A percentile compares a stretch with the other conserved stretches of the same genome.
Evolutionary conservation across 495 filamentous ascomycete species (phyloP).

Genomic region (Talaromyces wortmannii): DNA sequence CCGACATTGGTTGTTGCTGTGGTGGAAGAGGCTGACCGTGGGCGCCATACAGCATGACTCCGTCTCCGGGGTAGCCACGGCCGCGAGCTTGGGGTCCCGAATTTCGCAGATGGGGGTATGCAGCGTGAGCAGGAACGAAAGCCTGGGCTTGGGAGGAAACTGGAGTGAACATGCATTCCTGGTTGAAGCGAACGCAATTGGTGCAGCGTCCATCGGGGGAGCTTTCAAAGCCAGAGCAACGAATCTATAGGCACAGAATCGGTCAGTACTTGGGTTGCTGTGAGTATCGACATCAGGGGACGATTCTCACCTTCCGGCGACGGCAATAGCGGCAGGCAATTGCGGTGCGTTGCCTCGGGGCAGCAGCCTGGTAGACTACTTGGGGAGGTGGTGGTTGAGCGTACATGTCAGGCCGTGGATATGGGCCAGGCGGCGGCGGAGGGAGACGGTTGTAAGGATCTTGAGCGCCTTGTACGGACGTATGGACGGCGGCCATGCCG

Average conservation of each 20-base stretch:
- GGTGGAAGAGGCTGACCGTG: conserved; percentile 67
- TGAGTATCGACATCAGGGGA: neutral
- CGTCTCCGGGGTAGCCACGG: conserved; percentile 24
- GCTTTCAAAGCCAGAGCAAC: conserved; percentile 75
- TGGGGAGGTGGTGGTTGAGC: conserved; percentile 35
- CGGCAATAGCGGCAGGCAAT: conserved; percentile 83
- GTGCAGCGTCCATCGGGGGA: conserved; percentile 72
- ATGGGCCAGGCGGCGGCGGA: conserved; percentile 30
- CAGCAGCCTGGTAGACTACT: conserved; percentile 57
- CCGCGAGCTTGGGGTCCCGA: conserved; percentile 32
- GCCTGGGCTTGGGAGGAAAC: conserved; percentile 79
- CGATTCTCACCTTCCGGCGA: conserved; percentile 62
- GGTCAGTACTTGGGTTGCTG: neutral
- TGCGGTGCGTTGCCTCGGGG: conserved; percentile 72
- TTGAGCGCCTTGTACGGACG: conserved; percentile 22
- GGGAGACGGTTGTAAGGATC: conserved; percentile 35
- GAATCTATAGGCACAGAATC: conserved; percentile 51
- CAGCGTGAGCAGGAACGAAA: conserved; percentile 74
- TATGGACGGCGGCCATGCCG: conserved; percentile 35
- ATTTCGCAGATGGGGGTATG: conserved; percentile 51
- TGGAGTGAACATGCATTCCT: conserved; percentile 82
- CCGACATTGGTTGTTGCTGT: conserved; percentile 41
- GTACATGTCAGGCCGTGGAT: conserved; percentile 40
- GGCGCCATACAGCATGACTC: conserved; percentile 58
- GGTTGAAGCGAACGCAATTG: conserved; percentile 75